A percentile compares a stretch with the other conserved stretches of the same genome.
Conservation (phyloP, 805 yeast genomes). For the Kodamaea hsintzibuensis region DNA sequence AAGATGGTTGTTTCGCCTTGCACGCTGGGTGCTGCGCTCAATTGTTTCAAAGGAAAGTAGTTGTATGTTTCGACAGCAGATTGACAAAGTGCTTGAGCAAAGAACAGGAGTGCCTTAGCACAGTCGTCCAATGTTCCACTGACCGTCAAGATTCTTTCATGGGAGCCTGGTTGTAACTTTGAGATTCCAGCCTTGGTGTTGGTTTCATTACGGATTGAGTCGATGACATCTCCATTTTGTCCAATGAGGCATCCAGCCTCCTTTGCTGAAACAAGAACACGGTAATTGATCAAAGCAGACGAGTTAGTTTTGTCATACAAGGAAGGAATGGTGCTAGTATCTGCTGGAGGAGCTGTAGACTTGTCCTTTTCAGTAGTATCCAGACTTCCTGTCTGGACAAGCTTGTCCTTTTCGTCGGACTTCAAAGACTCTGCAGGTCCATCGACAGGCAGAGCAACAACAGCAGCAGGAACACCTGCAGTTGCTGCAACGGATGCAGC, state of each 20-base stretch:
- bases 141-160: constrained; percentile 79
- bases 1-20: constrained; percentile 55
- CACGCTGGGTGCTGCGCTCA: constrained; percentile 51
- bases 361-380: background rate
- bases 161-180: constrained; percentile 73
- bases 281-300: constrained; percentile 36
- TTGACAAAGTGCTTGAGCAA: constrained; percentile 64
- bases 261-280: constrained; percentile 74
- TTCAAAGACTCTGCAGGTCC: background rate
- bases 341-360: background rate
- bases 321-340: constrained; percentile 23
- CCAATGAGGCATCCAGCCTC: constrained; percentile 93
- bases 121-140: constrained; percentile 71
- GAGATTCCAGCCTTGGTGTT: constrained; percentile 86
- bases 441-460: background rate
- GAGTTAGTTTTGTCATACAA: constrained; percentile 26
- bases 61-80: constrained; percentile 42
- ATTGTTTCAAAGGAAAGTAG: constrained; percentile 60
- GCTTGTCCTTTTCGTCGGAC: background rate
- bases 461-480: background rate
- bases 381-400: background rate
- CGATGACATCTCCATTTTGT: constrained; percentile 76
- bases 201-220: constrained; percentile 70
- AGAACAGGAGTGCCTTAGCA: constrained; percentile 66
- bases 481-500: background rate